Evolutionary conservation across 2,329 filamentous ascomycete genomes (phyloP).

Genomic region (Ophiobolus disseminans): DNA sequence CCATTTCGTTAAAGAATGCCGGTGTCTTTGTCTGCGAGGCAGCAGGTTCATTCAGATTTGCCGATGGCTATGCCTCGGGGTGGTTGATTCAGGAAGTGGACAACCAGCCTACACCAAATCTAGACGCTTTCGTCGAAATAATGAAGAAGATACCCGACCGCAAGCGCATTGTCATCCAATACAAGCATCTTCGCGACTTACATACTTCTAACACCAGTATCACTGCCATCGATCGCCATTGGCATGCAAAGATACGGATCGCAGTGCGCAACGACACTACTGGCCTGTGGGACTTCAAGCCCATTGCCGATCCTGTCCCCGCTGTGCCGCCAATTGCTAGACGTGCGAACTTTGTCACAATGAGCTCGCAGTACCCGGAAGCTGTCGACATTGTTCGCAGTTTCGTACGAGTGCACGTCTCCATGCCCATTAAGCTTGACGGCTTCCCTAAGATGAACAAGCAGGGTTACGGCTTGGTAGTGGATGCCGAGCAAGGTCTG

Average conservation of each 20-base stretch:
- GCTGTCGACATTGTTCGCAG: constrained; percentile 94
- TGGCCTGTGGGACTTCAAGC: constrained; percentile 92
- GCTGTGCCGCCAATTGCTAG: constrained; percentile 73
- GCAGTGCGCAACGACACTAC: constrained; percentile 88
- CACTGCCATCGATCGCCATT: constrained; percentile 91
- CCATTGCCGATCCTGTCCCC: constrained; percentile 81
- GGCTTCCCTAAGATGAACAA: constrained; percentile 96
- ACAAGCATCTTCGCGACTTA: constrained; percentile 92
- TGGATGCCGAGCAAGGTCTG: constrained; percentile 93
- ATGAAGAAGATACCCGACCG: constrained; percentile 84
- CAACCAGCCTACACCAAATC: constrained; percentile 86
- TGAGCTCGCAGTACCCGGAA: constrained; percentile 85
- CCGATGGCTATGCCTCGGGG: constrained; percentile 85
- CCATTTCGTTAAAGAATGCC: constrained; percentile 76
- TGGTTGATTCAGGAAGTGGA: constrained; percentile 95
- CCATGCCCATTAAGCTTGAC: constrained; percentile 94
- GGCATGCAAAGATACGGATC: constrained; percentile 93
- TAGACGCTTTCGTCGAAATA: constrained; percentile 88
- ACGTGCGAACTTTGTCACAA: constrained; percentile 88
- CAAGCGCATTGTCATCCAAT: constrained; percentile 88
- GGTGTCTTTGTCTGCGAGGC: constrained; percentile 96
- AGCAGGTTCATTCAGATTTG: constrained; percentile 88
- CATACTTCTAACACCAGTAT: constrained; percentile 95
- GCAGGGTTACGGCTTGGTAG: constrained; percentile 95
- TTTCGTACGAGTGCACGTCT: constrained; percentile 91